Evolutionary conservation across 169 alveolate species (phyloP), one percentile per base, ranked within the genome.

Genomic region (Blepharisma undulans): DNA sequence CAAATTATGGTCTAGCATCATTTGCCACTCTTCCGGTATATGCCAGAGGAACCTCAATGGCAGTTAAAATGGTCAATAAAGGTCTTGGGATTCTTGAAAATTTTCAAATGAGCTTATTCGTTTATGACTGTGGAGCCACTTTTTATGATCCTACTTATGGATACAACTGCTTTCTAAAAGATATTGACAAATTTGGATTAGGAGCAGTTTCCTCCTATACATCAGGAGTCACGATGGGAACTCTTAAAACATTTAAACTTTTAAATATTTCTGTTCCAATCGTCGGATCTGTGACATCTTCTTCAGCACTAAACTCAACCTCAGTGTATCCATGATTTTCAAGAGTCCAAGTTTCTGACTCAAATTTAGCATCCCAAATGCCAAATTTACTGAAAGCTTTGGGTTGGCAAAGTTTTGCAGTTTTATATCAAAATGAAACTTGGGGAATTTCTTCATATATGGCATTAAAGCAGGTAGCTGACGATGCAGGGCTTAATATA

Each of bases 91-190:
- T 82, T 5, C 5, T 82, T 21, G 71, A 22, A 22, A 34, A 82
- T 10, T 82, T 82, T 36, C 2, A 82, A 21, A 25, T 82, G 33
- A 22, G 33, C 18, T 22, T 22, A 22, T 25, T 60, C 10, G 29
- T 32, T 6, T 32, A 72, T 59, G 89, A 82, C n/a, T 82, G 89
- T 82, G 89, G 89, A 4, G 89, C 60, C 8, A 22, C 72, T 3
- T 32, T 33, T 25, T 21, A 48, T 30, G 36, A 82, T 4, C 27
- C 27, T 32, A 82, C 78, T 22, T 82, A 60, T 34, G 27, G 22
- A 18, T 48, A 33, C 8, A 30, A 48, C 22, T 82, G 89, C 14
- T 48, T 48, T 60, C 36, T 82, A 4, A 22, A 82, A 21, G 60
- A 82, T 21, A 22, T 48, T 21, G 36, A 27, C 60, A 34, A 78